These are phyloP conservation scores for Stevia rebaudiana DNA, from an alignment of 140 eudicot genomes.

Conservation along the genomic window DNA sequence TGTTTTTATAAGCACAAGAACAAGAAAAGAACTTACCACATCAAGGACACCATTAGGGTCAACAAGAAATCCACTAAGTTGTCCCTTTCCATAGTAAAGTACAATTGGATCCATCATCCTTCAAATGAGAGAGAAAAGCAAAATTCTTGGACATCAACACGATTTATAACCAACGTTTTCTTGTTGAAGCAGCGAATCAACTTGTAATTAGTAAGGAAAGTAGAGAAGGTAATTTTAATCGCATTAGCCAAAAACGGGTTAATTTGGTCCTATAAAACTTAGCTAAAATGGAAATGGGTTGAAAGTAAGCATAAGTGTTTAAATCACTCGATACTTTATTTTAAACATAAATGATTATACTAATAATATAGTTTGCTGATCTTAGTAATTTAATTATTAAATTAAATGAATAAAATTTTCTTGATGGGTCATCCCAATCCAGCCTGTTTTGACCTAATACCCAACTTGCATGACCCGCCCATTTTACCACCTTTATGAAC, in stretches of 20 bases:
- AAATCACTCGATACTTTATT: background rate
- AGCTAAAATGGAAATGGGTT: background rate
- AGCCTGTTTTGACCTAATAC: background rate
- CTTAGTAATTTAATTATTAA: background rate
- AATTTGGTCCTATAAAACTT: background rate
- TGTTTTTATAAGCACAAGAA: background rate
- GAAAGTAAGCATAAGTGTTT: background rate
- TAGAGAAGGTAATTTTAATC: background rate
- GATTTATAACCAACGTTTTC: background rate
- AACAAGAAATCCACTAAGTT: slow-evolving; percentile 83
- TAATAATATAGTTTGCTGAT: background rate
- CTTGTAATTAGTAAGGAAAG: background rate
- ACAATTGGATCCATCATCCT: slow-evolving; percentile 99
- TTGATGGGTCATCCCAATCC: background rate
- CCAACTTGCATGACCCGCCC: background rate
- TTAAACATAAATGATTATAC: background rate
- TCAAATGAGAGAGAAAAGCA: slow-evolving; percentile 19
- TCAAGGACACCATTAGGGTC: slow-evolving; percentile 94
- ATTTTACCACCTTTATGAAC: background rate
- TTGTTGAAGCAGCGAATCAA: background rate
- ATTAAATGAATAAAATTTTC: background rate
- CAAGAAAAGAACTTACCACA: slow-evolving; percentile 55
- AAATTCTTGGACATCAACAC: background rate
- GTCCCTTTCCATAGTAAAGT: slow-evolving; percentile 89
- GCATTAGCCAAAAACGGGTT: background rate